Evolutionary conservation across 352 stramenopile species (phyloP), one percentile per base, ranked within the genome.

Genomic region (Phytophthora sojae): DNA sequence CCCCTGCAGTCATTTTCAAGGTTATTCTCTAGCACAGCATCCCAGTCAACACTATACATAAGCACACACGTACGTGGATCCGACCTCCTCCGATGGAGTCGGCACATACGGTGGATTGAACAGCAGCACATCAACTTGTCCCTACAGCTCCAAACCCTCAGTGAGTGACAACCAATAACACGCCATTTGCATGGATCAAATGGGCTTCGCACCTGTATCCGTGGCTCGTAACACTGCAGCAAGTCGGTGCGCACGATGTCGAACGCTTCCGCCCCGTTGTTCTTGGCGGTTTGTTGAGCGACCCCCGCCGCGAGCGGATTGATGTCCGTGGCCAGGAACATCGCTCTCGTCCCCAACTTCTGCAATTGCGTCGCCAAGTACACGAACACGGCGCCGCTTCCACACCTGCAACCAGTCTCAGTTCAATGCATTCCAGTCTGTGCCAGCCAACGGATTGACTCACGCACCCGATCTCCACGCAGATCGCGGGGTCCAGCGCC

Each of bases 41-140:
- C 3, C 12, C 25, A 39, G 7, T 51, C 44, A 11, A 12, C 37
- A 44, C 37, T 5, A n/a, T 2, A 2, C 12, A 15, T 12, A 44
- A 6, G 15, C 12, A 39, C 49, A 35, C n/a, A 76, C 80, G 52
- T 88, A 96, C 89, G 60, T 92, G 29, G 88, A 96, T 11, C 88
- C 89, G 19, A 99, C 96, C 86, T 99, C 98, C 21, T 98, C 88
- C 3, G 94, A 93, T 6, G 96, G 93, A 21, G 97, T 99, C 23
- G 97, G 96, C 56, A 99, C 98, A 71, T 99, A 99, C 11, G 98
- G 98, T 19, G 98, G 98, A 83, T 99, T 99, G 77, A 99, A 99
- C 19, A 99, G 76, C 44, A 99, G 74, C 52, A 99, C 86, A 69
- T 99, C 97, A 9, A 99, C 83, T 54, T 74, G 66, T 65, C 69